Conservation (phyloP, 495 filamentous ascomycete genomes). For the Tuber microsphaerosporum region DNA sequence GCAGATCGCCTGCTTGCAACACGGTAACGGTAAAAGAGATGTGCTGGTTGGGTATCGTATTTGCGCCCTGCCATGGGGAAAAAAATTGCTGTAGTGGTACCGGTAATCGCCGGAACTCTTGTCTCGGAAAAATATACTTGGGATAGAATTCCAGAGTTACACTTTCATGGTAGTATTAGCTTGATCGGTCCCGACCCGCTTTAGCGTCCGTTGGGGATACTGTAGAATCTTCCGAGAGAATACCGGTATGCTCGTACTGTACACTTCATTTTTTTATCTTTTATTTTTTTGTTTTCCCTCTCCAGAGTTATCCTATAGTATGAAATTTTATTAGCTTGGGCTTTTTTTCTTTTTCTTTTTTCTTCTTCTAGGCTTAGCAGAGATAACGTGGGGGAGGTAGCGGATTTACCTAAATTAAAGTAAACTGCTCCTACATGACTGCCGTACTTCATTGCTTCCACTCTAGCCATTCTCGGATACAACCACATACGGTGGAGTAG, state of each 20-base stretch:
- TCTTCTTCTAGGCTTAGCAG: neutral
- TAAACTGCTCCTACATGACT: neutral
- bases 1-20: neutral
- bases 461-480: neutral
- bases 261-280: neutral
- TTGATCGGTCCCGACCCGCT: constrained; percentile 1
- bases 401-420: neutral
- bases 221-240: neutral
- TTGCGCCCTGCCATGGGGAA: neutral
- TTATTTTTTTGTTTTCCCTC: neutral
- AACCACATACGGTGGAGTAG: neutral
- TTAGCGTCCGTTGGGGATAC: neutral
- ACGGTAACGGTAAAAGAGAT: constrained; percentile 4
- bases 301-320: neutral
- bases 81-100: neutral
- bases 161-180: neutral
- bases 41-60: neutral
- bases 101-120: neutral
- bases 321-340: neutral
- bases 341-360: neutral
- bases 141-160: neutral
- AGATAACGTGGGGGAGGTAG: neutral
- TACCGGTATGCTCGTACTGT: no score
- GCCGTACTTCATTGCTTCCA: neutral
- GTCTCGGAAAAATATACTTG: constrained; percentile 3